These are phyloP conservation scores for Parastagonospora nodorum DNA, from an alignment of 2,329 filamentous ascomycete genomes.

Conservation along the genomic window DNA sequence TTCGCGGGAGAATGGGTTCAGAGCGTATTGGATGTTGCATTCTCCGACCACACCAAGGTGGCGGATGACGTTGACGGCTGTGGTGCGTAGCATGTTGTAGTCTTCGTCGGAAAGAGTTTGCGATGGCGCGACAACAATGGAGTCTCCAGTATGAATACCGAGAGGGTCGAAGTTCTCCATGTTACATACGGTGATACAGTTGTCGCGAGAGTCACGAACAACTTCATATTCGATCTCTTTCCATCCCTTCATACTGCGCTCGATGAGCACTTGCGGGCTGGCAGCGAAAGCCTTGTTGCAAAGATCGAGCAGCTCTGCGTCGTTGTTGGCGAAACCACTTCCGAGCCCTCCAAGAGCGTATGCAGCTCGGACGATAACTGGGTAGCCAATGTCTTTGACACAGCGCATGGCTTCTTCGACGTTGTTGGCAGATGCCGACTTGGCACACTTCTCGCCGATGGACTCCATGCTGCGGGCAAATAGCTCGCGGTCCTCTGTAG, in stretches of 20 bases:
- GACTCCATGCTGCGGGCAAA: conserved; percentile 99
- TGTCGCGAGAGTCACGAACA: conserved; percentile 91
- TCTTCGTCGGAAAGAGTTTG: conserved; percentile 97
- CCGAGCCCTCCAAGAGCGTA: conserved; percentile 95
- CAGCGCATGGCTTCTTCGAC: conserved; percentile 86
- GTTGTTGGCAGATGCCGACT: conserved; percentile 89
- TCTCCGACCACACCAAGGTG: conserved; percentile 97
- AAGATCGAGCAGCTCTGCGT: conserved; percentile 79
- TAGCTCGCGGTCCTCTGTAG: conserved; percentile 95
- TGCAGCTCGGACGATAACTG: conserved; percentile 94
- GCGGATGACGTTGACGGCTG: conserved; percentile 94
- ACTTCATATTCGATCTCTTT: conserved; percentile 99
- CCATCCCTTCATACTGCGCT: conserved; percentile 99
- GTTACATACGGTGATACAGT: conserved; percentile 99
- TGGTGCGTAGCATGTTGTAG: conserved; percentile 98
- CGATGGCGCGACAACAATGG: conserved; percentile 95
- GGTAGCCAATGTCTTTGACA: conserved; percentile 91
- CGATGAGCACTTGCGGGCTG: conserved; percentile 93
- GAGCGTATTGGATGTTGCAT: conserved; percentile 97
- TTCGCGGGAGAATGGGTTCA: conserved; percentile 93
- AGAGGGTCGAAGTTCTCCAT: conserved; percentile 99
- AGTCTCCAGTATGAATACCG: conserved; percentile 97
- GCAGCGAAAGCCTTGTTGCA: conserved; percentile 95
- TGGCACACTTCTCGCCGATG: conserved; percentile 96
- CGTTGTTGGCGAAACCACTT: conserved; percentile 92